These are phyloP conservation scores for Ulmus americana DNA, from an alignment of 331 rosid species.

Conservation along the genomic window DNA sequence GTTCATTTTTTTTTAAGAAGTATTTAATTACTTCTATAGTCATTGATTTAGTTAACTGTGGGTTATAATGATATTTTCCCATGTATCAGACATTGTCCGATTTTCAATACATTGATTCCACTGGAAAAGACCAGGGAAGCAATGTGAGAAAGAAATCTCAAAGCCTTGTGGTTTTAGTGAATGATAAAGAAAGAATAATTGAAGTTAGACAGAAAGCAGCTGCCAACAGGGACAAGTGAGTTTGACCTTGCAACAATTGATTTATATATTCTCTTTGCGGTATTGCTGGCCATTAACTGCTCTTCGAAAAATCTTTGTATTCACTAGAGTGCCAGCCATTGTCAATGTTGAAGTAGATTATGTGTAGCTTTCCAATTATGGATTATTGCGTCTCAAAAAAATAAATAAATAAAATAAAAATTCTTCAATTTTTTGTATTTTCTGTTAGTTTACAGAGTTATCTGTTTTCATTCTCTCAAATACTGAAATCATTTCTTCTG, in stretches of 20 bases:
- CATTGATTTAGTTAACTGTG: slow-evolving; percentile 12
- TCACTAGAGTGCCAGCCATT: no score
- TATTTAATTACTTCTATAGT: slow-evolving; percentile 9
- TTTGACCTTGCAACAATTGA: slow-evolving; percentile 11
- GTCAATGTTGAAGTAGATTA: no score
- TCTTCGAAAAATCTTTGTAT: not conserved
- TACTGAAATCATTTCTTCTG: not conserved
- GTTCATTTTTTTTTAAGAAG: slow-evolving; percentile 7
- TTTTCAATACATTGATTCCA: slow-evolving; percentile 91
- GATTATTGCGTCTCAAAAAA: no score
- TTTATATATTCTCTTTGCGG: not conserved
- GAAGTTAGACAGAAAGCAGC: slow-evolving; percentile 98
- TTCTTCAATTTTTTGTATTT: not conserved
- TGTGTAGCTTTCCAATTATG: no score
- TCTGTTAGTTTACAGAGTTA: not conserved
- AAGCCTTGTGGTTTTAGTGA: slow-evolving; percentile 79
- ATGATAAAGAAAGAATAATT: slow-evolving; percentile 77
- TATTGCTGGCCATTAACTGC: slow-evolving; percentile 7
- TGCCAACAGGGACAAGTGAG: slow-evolving; percentile 88
- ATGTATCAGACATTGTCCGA: slow-evolving; percentile 71
- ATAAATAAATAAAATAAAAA: no score
- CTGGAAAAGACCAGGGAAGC: slow-evolving; percentile 97
- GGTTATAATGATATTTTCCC: slow-evolving; percentile 22
- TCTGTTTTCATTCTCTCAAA: not conserved
- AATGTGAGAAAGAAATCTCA: slow-evolving; percentile 95